Evolutionary conservation across 495 filamentous ascomycete species (phyloP).

Genomic region (Penicillium parvum): DNA sequence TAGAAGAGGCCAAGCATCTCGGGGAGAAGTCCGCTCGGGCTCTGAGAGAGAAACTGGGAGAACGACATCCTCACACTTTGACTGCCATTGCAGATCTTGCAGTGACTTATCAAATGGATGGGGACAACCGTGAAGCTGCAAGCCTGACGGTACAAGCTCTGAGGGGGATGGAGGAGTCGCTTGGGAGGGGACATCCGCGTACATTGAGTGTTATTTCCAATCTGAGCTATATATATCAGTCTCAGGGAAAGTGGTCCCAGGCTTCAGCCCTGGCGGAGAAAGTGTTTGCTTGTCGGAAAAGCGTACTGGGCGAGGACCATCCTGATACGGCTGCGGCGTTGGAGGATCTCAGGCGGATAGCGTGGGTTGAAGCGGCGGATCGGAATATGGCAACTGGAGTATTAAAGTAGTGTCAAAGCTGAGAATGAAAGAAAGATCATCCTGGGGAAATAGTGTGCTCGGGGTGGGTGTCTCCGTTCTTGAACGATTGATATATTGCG

Average conservation of each 20-base stretch:
- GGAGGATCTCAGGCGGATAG: constrained; percentile 12
- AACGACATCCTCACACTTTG: constrained; percentile 37
- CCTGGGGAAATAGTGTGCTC: too few species aligned
- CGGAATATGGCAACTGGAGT: constrained; percentile 4
- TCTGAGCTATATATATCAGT: constrained; percentile 20
- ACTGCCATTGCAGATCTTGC: constrained; percentile 23
- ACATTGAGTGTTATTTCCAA: constrained; percentile 16
- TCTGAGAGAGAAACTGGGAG: constrained; percentile 24
- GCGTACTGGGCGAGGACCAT: constrained; percentile 25
- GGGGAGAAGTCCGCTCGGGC: constrained; percentile 16
- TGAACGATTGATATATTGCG: too few species aligned
- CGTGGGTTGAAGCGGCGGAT: constrained; percentile 15
- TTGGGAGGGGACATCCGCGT: constrained; percentile 35
- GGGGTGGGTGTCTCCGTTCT: too few species aligned
- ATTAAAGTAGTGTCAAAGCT: constrained; percentile 8
- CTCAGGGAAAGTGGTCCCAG: constrained; percentile 20
- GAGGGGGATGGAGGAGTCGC: constrained; percentile 11
- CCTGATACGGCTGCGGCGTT: constrained; percentile 22
- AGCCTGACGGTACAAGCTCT: constrained; percentile 17
- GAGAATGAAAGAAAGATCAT: too few species aligned
- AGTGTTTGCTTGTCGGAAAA: constrained; percentile 13
- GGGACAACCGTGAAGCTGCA: constrained; percentile 23
- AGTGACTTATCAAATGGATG: constrained; percentile 17
- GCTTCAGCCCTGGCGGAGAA: constrained; percentile 20
- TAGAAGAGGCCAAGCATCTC: constrained; percentile 28